These are phyloP conservation scores for Ceratobasidium sp. DNA, from an alignment of 1,284 basidiomycete genomes.

Conservation along the genomic window DNA sequence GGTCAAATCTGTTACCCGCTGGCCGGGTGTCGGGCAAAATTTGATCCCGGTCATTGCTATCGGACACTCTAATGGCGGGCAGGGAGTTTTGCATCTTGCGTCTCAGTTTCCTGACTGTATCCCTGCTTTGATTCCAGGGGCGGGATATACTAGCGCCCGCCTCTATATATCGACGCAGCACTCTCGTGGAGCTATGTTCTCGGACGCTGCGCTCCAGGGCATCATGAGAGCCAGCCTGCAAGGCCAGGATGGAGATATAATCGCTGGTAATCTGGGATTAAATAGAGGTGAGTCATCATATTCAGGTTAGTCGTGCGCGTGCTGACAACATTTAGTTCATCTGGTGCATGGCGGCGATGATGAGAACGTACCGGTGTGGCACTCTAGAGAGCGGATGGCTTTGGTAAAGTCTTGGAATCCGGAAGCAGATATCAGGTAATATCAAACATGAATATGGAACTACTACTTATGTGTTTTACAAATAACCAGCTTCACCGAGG, in stretches of 20 bases:
- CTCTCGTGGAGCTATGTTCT: slow-evolving; percentile 44
- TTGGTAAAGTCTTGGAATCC: slow-evolving; percentile 41
- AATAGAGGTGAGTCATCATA: slow-evolving; percentile 10
- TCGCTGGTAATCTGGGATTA: slow-evolving; percentile 45
- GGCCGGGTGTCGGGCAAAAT: background rate
- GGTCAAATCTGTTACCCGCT: background rate
- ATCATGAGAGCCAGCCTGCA: slow-evolving; percentile 45
- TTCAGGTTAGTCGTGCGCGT: background rate
- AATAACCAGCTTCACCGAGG: slow-evolving; percentile 41
- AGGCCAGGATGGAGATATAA: slow-evolving; percentile 47
- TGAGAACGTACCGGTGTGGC: slow-evolving; percentile 48
- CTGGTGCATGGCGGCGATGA: slow-evolving; percentile 48
- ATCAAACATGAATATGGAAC: background rate
- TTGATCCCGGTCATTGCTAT: slow-evolving; percentile 67
- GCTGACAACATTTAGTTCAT: slow-evolving; percentile 12
- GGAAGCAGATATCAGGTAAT: slow-evolving; percentile 44
- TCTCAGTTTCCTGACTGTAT: slow-evolving; percentile 74
- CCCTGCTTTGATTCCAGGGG: slow-evolving; percentile 45
- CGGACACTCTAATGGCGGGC: slow-evolving; percentile 94
- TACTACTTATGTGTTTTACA: background rate
- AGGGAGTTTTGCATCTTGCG: slow-evolving; percentile 85
- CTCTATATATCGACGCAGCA: slow-evolving; percentile 44
- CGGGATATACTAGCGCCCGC: slow-evolving; percentile 46
- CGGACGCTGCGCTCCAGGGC: slow-evolving; percentile 42
- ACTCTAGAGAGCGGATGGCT: slow-evolving; percentile 45